Base-by-base conservation (phyloP, 2,329 filamentous ascomycete genomes). In the Podosphaera aphanis region DNA sequence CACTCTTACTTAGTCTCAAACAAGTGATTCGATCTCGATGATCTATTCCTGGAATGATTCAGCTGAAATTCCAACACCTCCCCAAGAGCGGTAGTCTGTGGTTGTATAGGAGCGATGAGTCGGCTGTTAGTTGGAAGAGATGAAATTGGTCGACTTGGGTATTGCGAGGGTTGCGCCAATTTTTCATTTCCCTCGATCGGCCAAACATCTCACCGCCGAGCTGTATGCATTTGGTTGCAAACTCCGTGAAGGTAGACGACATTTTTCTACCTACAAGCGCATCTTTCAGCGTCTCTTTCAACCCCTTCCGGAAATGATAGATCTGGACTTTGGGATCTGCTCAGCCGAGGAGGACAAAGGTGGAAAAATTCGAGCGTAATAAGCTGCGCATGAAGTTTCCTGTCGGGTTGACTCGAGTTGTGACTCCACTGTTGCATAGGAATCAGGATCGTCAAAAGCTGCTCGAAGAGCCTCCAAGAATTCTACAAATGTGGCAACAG, bases 381-480 rank as follows among this genome's bases (percentile, higher is more conserved):
- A 37, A 5, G 35, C 10, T 15, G 35, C 35, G 18, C 35, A 37
- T 2, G 35, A 37, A 16, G 2, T n/a, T 16, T 37, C 35, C 18
- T 37, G 35, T 37, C 10, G 10, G 7, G 18, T n/a, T 15, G 35
- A 10, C 10, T 37, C 35, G 2, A 10, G 5, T 37, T 15, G 8
- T 2, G 0, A n/a, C n/a, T 16, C 35, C 18, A n/a, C 15, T 19
- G 35, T 37, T 16, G 3, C 10, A 37, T 37, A 37, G 15, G 10
- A 5, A 16, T 37, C 35, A n/a, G 38, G 38, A n/a, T 41, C 38
- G 38, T 41, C 38, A 25, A 41, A 41, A n/a, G 38, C 38, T 41
- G 18, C 19, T 21, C 18, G 16, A 20, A 41, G 20, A 21, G 38
- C 18, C 3, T 41, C n/a, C 19, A 21, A 41, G n/a, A 41, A 41